These are phyloP conservation scores for Lipomyces starkeyi DNA, from an alignment of 805 yeast genomes.

Conservation along the genomic window DNA sequence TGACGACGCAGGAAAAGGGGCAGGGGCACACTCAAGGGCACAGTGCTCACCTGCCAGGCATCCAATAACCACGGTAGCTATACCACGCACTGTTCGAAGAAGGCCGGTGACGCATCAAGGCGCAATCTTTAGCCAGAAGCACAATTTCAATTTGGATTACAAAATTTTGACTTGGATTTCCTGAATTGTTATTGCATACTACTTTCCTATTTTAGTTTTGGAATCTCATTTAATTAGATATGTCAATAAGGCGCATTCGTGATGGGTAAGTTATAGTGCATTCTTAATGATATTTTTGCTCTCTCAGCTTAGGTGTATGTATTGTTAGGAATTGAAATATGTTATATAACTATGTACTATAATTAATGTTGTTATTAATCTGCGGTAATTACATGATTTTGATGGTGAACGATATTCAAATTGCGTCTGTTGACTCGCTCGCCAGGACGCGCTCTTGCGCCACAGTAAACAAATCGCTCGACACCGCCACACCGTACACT, in stretches of 20 bases:
- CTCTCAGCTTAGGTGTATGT: not conserved
- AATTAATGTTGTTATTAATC: not conserved
- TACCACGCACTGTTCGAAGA: not conserved
- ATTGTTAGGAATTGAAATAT: not conserved
- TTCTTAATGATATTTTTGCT: not conserved
- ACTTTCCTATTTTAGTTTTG: no score
- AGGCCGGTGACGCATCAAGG: not conserved
- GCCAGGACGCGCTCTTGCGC: not conserved
- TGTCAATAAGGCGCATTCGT: no score
- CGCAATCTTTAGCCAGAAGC: not conserved
- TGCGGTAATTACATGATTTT: not conserved
- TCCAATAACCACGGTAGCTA: not conserved
- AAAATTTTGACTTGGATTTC: no score
- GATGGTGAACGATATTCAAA: not conserved
- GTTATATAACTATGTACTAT: not conserved
- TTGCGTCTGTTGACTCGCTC: not conserved
- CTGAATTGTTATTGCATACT: no score
- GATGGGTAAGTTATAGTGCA: not conserved
- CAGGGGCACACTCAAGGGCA: not conserved
- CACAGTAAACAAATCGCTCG: conserved; percentile 2
- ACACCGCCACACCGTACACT: not conserved
- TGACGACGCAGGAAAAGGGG: not conserved
- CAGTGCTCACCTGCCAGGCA: not conserved
- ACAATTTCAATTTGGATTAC: no score
- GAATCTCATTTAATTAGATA: no score